Evolutionary conservation across 176 grass and related monocot genomes (phyloP).

Genomic region (Zoysia pacifica): DNA sequence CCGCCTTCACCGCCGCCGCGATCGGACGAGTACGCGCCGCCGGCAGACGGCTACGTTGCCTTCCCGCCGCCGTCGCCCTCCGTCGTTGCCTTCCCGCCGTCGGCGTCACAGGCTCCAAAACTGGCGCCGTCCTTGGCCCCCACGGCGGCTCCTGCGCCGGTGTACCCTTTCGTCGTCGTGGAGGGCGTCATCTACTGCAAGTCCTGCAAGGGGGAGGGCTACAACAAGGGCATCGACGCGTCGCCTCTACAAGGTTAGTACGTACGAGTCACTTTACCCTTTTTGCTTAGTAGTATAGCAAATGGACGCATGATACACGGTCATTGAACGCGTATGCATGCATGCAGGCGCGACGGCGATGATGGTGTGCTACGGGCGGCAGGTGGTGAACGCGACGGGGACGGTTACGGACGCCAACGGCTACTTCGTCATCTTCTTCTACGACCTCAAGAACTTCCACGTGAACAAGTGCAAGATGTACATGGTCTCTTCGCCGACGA

Average conservation of each 20-base stretch:
- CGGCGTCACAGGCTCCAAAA: neutral
- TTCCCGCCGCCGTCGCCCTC: neutral
- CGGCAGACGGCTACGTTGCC: neutral
- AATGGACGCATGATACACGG: too few species aligned
- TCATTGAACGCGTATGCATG: too few species aligned
- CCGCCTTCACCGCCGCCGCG: neutral
- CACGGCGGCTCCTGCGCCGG: neutral
- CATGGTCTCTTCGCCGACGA: constrained; percentile 47
- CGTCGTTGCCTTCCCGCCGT: neutral
- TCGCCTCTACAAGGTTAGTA: constrained; percentile 56
- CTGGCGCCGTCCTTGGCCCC: neutral
- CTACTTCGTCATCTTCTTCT: constrained; percentile 58
- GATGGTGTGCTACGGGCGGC: constrained; percentile 56
- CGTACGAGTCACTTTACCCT: too few species aligned
- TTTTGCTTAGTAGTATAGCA: too few species aligned
- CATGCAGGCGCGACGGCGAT: constrained; percentile 40
- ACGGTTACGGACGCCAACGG: constrained; percentile 50
- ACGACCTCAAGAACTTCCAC: constrained; percentile 49
- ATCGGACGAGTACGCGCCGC: neutral
- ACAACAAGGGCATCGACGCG: constrained; percentile 38
- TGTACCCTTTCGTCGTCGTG: constrained; percentile 44
- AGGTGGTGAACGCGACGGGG: constrained; percentile 55
- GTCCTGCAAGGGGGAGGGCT: constrained; percentile 50
- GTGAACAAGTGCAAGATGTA: constrained; percentile 46
- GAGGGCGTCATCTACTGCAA: constrained; percentile 68